Base-by-base conservation (phyloP, 768 basidiomycete species). In the Pulveroboletus sp. region DNA sequence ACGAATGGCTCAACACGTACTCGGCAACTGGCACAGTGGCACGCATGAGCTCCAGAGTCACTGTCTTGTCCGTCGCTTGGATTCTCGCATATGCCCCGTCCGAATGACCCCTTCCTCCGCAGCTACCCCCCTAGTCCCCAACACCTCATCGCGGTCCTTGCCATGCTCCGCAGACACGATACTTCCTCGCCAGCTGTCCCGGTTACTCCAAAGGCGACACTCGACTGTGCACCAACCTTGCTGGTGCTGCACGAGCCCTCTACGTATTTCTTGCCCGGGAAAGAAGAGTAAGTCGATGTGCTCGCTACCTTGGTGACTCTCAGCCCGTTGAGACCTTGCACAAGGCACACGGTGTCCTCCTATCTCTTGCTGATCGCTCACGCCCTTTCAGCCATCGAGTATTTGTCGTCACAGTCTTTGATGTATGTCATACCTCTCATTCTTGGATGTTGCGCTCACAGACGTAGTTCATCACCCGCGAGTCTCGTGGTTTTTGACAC, bases 81-180 rank as follows among this genome's bases (percentile, higher is more conserved):
- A 52, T 39, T 35, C 30, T 27, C 48, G 21, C 43, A 17, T 42
- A 32, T 27, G 26, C 41, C 39, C 53, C 48, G 39, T 41, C 31
- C 32, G 14, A 48, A 28, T 56, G 46, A 59, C 45, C 45, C 33
- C 47, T 54, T 47, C 33, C 21, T 39, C 39, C 47, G 10, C 59
- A 88, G 86, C 55, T 88, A 87, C 63, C 82, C 85, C 2, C 77
- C 80, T 17, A 78, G 78, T 9, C 74, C 79, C 9, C 71, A 76
- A 12, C 83, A 86, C 60, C 65, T 86, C 17, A 67, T 72, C 15
- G 65, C 78, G 21, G 55, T 83, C 8, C 64, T 86, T 32, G 74
- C 81, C 12, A 69, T 73, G 63, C 70, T 85, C 38, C 71, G 71
- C 49, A 64, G 55, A 11, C 61, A 67, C 28, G 52, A 67, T 10